Base-by-base conservation (phyloP, 306 rosid genomes). In the Quercus ilex region DNA sequence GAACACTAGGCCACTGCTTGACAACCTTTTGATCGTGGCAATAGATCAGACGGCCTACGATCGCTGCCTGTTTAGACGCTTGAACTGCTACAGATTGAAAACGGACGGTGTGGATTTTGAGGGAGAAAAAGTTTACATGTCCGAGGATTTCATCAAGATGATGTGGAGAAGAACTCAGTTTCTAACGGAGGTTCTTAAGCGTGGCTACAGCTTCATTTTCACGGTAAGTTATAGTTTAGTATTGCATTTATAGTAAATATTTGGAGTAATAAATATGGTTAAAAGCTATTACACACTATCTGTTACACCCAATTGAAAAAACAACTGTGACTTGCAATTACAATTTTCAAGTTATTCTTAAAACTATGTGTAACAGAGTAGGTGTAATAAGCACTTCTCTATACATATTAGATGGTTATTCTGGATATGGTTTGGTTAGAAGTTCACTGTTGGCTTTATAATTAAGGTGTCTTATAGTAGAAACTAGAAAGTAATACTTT, bases 141-240 rank as follows among this genome's bases (percentile, higher is more conserved):
- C 98, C 12, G 55, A 43, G 3, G 97, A 88, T 6, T 94, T 92
- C 76, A 82, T 92, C 69, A 86, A 84, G 52, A 92, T 94, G 97
- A 93, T 91, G 97, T 94, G 98, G 98, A 84, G 30, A 69, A 84
- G 96, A 17, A 94, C 97, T 28, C 21, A 15, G 55, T 84, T 93
- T 35, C 79, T 89, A 26, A 76, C 89, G 60, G 77, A 90, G 7
- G 90, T 93, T 57, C 98, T 93, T 80, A 84, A 86, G 81, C 95
- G 93, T 1, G 97, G 95, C 17, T 91, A 91, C 77, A 90, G 26
- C 82, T 86, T 93, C 82, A 19, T 90, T 4, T 91, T 93, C 80
- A 91, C 97, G 82, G 97, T 91, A 85, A 5, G 71, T 7, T 15
- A 20, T 26, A 19, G 3, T 17, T 43, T 13, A n/a, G 1, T 55